Conservation (phyloP, 352 stramenopile genomes). For the Globisporangium mamillatum region DNA sequence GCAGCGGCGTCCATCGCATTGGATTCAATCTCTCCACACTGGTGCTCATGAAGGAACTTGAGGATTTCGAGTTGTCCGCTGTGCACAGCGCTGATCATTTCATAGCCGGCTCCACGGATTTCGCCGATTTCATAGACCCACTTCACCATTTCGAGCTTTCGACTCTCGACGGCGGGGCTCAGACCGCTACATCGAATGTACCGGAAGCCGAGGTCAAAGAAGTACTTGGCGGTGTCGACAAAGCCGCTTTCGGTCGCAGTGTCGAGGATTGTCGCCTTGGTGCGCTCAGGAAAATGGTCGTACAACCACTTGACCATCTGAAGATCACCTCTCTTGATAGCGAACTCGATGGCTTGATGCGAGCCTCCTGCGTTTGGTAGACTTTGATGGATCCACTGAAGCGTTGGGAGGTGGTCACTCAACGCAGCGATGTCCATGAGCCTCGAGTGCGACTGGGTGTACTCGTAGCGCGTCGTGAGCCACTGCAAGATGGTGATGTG, state of each 20-base stretch:
- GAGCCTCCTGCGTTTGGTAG: neutral
- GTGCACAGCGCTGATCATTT: too few species aligned
- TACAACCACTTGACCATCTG: neutral
- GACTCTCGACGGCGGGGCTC: neutral
- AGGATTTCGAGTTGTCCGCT: neutral
- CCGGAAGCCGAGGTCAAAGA: neutral
- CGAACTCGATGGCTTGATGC: neutral
- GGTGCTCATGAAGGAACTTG: neutral
- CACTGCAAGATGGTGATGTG: neutral
- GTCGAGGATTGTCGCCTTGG: neutral
- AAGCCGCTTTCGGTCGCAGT: neutral
- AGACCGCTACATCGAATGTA: neutral
- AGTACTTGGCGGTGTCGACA: neutral
- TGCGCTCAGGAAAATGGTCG: neutral
- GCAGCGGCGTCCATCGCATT: neutral
- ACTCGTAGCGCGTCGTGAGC: neutral
- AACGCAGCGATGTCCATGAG: neutral
- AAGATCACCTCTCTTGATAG: neutral
- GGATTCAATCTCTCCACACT: neutral
- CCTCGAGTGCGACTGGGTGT: too few species aligned
- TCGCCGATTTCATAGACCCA: too few species aligned
- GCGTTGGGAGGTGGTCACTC: neutral
- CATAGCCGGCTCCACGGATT: too few species aligned
- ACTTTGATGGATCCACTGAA: neutral
- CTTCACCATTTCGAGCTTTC: too few species aligned